These are phyloP conservation scores for Lipomyces mesembrius DNA, from an alignment of 805 yeast species.

Conservation along the genomic window DNA sequence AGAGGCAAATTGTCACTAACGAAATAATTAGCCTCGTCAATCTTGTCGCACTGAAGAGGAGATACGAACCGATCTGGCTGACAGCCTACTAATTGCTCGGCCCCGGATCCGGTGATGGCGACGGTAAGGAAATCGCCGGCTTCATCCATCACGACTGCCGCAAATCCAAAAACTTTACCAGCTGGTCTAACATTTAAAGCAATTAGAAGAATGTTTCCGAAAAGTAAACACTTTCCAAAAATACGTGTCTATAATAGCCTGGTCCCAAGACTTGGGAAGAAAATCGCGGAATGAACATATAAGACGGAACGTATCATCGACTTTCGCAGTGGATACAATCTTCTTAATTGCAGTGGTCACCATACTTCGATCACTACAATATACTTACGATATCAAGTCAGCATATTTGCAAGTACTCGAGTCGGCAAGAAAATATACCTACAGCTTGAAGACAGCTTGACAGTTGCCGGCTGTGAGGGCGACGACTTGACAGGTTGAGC, in stretches of 20 bases:
- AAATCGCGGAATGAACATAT: background rate
- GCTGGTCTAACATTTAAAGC: background rate
- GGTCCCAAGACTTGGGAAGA: background rate
- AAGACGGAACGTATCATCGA: background rate
- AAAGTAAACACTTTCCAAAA: background rate
- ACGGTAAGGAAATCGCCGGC: background rate
- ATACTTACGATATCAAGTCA: background rate
- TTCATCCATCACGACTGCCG: background rate
- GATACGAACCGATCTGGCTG: background rate
- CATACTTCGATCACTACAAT: background rate
- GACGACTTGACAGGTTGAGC: background rate
- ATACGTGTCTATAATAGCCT: background rate
- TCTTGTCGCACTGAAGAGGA: background rate
- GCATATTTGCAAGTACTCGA: background rate
- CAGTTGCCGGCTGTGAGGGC: background rate
- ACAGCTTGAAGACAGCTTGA: background rate
- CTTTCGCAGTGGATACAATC: background rate
- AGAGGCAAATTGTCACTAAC: background rate
- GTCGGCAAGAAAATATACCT: background rate
- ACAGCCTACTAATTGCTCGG: background rate
- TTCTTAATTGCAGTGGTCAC: background rate
- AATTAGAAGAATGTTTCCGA: background rate
- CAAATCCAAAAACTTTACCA: background rate
- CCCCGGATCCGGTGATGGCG: background rate
- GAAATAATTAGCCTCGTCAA: background rate